Evolutionary conservation across 306 rosid genomes (phyloP).

Genomic region (Cicer pinnatifidum): DNA sequence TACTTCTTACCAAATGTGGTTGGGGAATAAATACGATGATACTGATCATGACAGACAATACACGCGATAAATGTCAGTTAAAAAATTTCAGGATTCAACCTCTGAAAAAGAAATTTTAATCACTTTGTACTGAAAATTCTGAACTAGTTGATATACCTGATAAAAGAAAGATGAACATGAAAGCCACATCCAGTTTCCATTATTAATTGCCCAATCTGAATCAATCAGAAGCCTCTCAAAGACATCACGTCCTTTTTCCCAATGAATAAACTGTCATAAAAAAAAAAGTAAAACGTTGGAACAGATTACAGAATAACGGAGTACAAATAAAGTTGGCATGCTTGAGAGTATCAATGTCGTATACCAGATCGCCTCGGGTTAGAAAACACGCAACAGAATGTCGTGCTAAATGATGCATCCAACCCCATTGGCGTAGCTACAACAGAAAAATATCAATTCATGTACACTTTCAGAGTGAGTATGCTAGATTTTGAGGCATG

Average conservation of each 20-base stretch:
- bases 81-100: constrained; percentile 33
- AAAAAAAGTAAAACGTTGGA: constrained; percentile 29
- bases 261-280: constrained; percentile 73
- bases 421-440: constrained; percentile 92
- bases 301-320: constrained; percentile 23
- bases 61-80: constrained; percentile 30
- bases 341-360: constrained; percentile 3
- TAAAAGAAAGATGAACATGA: constrained; percentile 94
- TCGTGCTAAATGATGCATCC: constrained; percentile 99
- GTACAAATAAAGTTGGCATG: constrained; percentile 21
- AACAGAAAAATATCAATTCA: constrained; percentile 45
- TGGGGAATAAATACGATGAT: constrained; percentile 87
- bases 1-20: constrained; percentile 90
- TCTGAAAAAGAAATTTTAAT: constrained; percentile 39
- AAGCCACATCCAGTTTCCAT: constrained; percentile 97
- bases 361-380: constrained; percentile 96
- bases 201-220: constrained; percentile 96
- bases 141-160: constrained; percentile 63
- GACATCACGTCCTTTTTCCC: constrained; percentile 96
- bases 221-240: constrained; percentile 94
- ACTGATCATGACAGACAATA: constrained; percentile 58
- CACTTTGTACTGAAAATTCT: constrained; percentile 34
- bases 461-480: constrained; percentile 16
- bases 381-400: constrained; percentile 91
- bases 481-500: not conserved